Evolutionary conservation across 106 monocot species (phyloP).

Genomic region (Cymbidium sinense): DNA sequence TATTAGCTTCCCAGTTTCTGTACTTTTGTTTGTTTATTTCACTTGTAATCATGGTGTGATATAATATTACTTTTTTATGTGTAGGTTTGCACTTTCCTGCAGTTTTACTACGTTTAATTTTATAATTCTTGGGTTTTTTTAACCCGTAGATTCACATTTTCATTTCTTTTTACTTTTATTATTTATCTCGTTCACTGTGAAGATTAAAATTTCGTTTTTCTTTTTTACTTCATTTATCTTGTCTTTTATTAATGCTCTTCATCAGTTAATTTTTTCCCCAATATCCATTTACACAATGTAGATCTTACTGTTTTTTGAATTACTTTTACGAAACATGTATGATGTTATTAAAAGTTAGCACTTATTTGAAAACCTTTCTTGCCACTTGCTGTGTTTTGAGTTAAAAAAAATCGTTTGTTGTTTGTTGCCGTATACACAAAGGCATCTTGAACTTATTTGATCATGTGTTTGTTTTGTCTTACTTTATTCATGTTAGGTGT

Average conservation of each 20-base stretch:
- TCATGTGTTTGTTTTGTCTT: not conserved
- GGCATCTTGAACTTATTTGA: not conserved
- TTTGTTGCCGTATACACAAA: not conserved
- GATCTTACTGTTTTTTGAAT: not conserved
- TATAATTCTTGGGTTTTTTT: too few relatives aligned
- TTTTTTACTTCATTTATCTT: not conserved
- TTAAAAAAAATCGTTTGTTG: not conserved
- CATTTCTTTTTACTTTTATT: not conserved
- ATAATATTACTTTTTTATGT: too few relatives aligned
- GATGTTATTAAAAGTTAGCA: not conserved
- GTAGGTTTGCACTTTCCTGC: too few relatives aligned
- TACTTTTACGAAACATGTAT: not conserved
- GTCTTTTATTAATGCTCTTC: not conserved
- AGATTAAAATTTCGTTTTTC: not conserved
- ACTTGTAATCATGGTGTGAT: too few relatives aligned
- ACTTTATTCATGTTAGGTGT: not conserved
- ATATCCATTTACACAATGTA: not conserved
- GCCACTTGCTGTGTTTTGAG: not conserved
- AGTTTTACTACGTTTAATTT: too few relatives aligned
- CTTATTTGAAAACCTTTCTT: not conserved
- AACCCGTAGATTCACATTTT: too few relatives aligned
- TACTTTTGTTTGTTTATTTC: too few relatives aligned
- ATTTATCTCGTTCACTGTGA: not conserved
- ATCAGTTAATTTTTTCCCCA: not conserved
- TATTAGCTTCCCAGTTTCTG: too few relatives aligned